phyloP scores from a whole-genome alignment of 768 basidiomycete species.

The Suillus subluteus region DNA sequence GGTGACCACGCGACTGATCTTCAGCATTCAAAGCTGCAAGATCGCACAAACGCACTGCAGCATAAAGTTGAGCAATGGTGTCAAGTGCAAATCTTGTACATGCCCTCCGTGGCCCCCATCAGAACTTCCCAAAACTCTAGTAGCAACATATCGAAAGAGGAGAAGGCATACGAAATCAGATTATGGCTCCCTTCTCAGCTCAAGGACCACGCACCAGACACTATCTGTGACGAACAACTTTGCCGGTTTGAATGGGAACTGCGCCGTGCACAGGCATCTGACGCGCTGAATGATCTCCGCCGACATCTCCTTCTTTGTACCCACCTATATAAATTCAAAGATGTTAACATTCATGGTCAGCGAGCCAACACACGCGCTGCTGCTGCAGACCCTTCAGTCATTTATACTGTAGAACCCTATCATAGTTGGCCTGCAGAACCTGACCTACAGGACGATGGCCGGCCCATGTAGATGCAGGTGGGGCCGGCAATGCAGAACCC shows the following conservation, averaged over 20 bases:
- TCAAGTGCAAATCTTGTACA: conserved; percentile 32
- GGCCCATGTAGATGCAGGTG: too few relatives aligned
- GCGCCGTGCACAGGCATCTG: conserved; percentile 34
- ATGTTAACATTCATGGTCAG: conserved; percentile 19
- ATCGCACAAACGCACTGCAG: conserved; percentile 24
- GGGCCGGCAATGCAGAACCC: too few relatives aligned
- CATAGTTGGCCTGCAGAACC: too few relatives aligned
- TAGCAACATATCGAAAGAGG: background rate
- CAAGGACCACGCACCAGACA: background rate
- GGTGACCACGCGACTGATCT: conserved; percentile 30
- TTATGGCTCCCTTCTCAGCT: background rate
- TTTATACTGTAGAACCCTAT: too few relatives aligned
- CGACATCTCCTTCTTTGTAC: conserved; percentile 32
- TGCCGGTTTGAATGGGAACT: conserved; percentile 30
- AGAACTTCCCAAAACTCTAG: background rate
- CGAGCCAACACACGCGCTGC: background rate
- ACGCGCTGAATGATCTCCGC: conserved; percentile 32
- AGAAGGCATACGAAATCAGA: background rate
- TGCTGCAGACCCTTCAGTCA: background rate
- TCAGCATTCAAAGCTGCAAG: conserved; percentile 34
- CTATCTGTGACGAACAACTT: conserved; percentile 4
- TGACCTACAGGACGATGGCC: too few relatives aligned
- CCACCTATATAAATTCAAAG: conserved; percentile 36
- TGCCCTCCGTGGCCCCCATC: conserved; percentile 19
- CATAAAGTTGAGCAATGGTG: conserved; percentile 33